Base-by-base conservation (phyloP, 768 basidiomycete species). In the Lyophyllum shimeji region DNA sequence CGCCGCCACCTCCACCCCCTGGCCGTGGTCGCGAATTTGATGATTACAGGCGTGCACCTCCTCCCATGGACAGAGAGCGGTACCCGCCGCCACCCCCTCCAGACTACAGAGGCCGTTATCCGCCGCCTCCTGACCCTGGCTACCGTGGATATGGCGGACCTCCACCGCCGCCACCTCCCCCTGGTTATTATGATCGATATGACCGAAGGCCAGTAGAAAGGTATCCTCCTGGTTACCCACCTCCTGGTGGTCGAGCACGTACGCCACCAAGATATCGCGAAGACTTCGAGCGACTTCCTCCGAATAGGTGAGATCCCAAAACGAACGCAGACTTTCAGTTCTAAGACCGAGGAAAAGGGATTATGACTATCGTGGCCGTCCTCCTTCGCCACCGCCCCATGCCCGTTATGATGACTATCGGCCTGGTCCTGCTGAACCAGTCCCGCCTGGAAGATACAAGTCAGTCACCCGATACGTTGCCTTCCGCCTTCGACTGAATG, bases 21-120 rank as follows among this genome's bases (percentile, higher is more conserved):
- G 72, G 73, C 63, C 80, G 85, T 46, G 83, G 75, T 61, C 82
- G 86, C 55, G 88, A 92, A 46, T 79, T 83, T 62, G 88, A 93
- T 61, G 90, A 92, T 47, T 86, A 84, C 60, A 79, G 85, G 63
- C 75, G 78, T 52, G 78, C 77, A 31, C 71, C 74, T 31, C 72
- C 74, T 57, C 69, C 75, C 17, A 59, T 65, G 59, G 79, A 80
- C 15, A 73, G 81, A 42, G 81, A 82, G 24, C 79, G 86, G 45
- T 87, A 81, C 53, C 75, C 74, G n/a, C 73, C 83, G 7, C 75
- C 74, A 7, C 75, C 74, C 6, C 78, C 76, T 17, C 72, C 82
- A 25, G 71, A 81, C 60, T 77, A 81, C 60, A 77, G 84, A 56
- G 80, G 83, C 43, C 82, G 89, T 46, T 79, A 85, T 72, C 72